Conservation (phyloP, 441 rosid species). For the Arabidopsis lyrata region DNA sequence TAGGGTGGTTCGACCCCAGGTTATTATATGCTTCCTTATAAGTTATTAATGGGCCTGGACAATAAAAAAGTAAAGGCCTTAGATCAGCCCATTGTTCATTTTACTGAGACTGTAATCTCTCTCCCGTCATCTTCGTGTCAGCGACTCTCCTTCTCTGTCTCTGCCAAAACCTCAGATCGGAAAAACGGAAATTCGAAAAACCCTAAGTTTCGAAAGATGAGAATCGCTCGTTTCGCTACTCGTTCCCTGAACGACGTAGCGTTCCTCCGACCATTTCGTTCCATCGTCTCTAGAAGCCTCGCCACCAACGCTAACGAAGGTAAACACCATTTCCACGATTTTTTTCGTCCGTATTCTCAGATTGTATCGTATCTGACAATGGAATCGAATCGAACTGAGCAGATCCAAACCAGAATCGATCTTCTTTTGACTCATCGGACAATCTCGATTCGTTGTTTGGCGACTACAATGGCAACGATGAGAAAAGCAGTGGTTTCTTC, state of each 20-base stretch:
- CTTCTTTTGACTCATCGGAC: conserved; percentile 46
- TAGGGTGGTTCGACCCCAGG: not conserved
- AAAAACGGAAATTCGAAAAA: conserved; percentile 27
- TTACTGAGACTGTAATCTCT: not conserved
- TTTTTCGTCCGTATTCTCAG: not conserved
- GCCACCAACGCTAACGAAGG: conserved; percentile 51
- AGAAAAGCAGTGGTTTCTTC: conserved; percentile 48
- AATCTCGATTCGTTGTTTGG: conserved; percentile 55
- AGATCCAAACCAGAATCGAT: conserved; percentile 24
- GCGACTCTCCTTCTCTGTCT: conserved; percentile 4
- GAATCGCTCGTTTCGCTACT: conserved; percentile 42
- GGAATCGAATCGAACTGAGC: conserved; percentile 23
- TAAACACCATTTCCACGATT: conserved; percentile 30
- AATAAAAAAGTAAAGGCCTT: conserved; percentile 10
- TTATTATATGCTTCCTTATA: not conserved
- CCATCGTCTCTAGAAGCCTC: conserved; percentile 44
- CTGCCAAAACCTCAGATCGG: conserved; percentile 42
- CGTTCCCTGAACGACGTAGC: conserved; percentile 46
- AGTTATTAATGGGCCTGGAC: conserved; percentile 13
- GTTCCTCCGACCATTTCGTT: conserved; percentile 32
- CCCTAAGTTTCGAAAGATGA: conserved; percentile 48
- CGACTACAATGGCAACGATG: conserved; percentile 41
- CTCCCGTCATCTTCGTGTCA: conserved; percentile 25
- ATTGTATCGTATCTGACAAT: conserved; percentile 6
- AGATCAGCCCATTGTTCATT: conserved; percentile 12